phyloP scores from a whole-genome alignment of 106 monocot species.

The Acorus gramineus region DNA sequence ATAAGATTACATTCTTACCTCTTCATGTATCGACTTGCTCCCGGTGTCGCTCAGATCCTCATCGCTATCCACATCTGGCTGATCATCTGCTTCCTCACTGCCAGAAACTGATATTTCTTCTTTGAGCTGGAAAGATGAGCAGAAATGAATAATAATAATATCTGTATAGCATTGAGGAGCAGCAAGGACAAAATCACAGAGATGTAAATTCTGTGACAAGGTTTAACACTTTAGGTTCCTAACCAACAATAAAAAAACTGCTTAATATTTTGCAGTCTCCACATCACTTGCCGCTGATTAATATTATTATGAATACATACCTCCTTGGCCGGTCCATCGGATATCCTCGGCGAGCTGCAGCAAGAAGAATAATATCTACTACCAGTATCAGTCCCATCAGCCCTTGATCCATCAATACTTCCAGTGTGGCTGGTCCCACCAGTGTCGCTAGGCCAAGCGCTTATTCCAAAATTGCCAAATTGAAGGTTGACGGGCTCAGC shows the following conservation, averaged over 20 bases:
- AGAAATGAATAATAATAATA: background rate
- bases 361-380: conserved; percentile 67
- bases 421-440: conserved; percentile 66
- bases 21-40: conserved; percentile 37
- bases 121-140: conserved; percentile 42
- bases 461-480: conserved; percentile 82
- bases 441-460: conserved; percentile 82
- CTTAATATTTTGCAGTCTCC: background rate
- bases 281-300: background rate
- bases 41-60: conserved; percentile 57
- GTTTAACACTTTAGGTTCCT: too few relatives aligned
- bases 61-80: conserved; percentile 46
- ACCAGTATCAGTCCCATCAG: conserved; percentile 51
- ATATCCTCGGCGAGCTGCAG: conserved; percentile 74
- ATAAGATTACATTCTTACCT: conserved; percentile 24
- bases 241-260: background rate
- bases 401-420: conserved; percentile 56
- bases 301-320: conserved; percentile 17
- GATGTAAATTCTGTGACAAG: too few relatives aligned
- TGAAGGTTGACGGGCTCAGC: conserved; percentile 63
- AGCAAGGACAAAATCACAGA: background rate
- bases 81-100: conserved; percentile 69
- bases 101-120: conserved; percentile 69
- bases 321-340: conserved; percentile 76
- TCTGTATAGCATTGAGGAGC: background rate